phyloP scores from a whole-genome alignment of 2,329 filamentous ascomycete species.

The Purpureocillium lavendulum region DNA sequence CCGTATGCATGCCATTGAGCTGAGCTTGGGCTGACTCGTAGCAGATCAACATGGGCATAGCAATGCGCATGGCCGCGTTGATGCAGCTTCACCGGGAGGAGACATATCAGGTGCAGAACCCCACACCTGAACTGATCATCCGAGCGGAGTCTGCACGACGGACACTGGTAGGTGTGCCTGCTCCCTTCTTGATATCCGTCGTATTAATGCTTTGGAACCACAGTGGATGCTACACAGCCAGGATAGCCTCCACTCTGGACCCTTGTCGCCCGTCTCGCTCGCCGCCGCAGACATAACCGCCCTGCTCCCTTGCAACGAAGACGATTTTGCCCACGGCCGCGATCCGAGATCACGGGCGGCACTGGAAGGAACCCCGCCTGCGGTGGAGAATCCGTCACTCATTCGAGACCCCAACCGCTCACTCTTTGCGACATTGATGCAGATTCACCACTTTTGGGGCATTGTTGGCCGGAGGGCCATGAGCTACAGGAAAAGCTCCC shows the following conservation, averaged over 20 bases:
- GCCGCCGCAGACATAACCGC: conserved; percentile 45
- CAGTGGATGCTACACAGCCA: conserved; percentile 54
- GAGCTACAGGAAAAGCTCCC: conserved; percentile 30
- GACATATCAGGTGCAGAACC: conserved; percentile 36
- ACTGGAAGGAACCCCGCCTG: conserved; percentile 43
- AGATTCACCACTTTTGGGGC: conserved; percentile 47
- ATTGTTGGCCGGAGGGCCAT: conserved; percentile 40
- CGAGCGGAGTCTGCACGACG: conserved; percentile 47
- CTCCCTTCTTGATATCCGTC: background rate
- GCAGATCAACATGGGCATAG: conserved; percentile 48
- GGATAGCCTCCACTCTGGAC: conserved; percentile 47
- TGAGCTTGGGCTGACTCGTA: background rate
- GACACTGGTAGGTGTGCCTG: conserved; percentile 36
- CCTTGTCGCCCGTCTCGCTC: conserved; percentile 41
- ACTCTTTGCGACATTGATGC: conserved; percentile 46
- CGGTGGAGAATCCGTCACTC: conserved; percentile 34
- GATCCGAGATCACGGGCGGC: conserved; percentile 42
- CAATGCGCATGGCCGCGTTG: conserved; percentile 45
- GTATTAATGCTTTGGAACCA: background rate
- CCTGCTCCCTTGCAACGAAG: conserved; percentile 43
- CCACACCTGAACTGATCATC: conserved; percentile 35
- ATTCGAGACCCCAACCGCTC: conserved; percentile 36
- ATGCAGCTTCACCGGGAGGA: conserved; percentile 49
- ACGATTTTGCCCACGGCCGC: conserved; percentile 38
- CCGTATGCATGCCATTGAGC: background rate